phyloP scores from a whole-genome alignment of 176 grass and related monocot species.

The Elymus sibiricus region DNA sequence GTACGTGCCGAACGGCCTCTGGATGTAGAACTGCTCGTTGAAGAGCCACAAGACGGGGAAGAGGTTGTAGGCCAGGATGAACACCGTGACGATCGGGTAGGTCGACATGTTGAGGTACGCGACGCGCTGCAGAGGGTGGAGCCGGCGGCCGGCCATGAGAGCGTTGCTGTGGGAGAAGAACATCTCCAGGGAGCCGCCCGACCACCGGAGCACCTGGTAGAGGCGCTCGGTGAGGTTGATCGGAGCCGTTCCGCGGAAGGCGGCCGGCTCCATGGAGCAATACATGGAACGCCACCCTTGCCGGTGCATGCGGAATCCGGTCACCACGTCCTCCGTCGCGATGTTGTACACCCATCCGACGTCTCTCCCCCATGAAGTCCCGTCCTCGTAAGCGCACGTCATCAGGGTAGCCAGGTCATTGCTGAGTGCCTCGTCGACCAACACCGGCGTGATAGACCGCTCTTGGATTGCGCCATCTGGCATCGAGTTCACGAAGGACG shows the following conservation, averaged over 20 bases:
- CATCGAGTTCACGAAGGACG: slow-evolving; percentile 1
- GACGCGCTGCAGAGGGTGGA: slow-evolving; percentile 31
- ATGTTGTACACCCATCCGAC: slow-evolving; percentile 52
- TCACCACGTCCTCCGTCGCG: slow-evolving; percentile 50
- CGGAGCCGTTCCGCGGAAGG: slow-evolving; percentile 42
- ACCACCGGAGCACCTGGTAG: slow-evolving; percentile 39
- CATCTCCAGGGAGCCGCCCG: slow-evolving; percentile 42
- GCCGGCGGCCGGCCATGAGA: slow-evolving; percentile 12
- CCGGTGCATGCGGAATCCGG: slow-evolving; percentile 44
- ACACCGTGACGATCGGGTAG: slow-evolving; percentile 38
- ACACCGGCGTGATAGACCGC: neutral
- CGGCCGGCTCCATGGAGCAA: slow-evolving; percentile 30
- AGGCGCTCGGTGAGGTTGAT: slow-evolving; percentile 57
- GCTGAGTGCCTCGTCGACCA: neutral
- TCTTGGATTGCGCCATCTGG: neutral
- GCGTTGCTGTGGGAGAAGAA: slow-evolving; percentile 55
- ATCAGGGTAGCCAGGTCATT: neutral
- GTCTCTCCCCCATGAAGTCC: slow-evolving; percentile 31
- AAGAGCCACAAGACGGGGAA: slow-evolving; percentile 45
- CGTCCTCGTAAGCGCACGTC: slow-evolving; percentile 40
- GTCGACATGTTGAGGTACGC: slow-evolving; percentile 52
- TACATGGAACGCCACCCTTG: slow-evolving; percentile 51
- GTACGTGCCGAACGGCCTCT: slow-evolving; percentile 36
- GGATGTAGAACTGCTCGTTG: slow-evolving; percentile 43
- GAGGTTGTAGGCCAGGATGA: slow-evolving; percentile 48